Conservation (phyloP, 2,329 filamentous ascomycete genomes). For the Epichloe brachyelytri region DNA sequence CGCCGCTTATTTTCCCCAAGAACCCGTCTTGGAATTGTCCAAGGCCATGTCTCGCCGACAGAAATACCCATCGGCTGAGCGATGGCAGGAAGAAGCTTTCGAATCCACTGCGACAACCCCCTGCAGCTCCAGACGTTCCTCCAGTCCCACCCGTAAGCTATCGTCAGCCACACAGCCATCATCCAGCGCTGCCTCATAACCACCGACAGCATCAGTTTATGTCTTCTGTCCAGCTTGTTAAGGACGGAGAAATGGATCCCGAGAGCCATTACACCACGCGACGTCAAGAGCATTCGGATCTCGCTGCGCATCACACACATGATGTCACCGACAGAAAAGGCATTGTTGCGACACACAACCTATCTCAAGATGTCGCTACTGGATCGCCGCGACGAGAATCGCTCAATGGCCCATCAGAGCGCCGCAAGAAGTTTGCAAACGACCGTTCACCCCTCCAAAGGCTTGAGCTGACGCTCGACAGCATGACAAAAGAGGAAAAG, state of each 20-base stretch:
- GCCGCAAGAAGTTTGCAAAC: constrained; percentile 53
- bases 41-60: constrained; percentile 6
- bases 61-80: constrained; percentile 17
- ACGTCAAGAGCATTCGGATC: constrained; percentile 3
- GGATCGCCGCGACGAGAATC: constrained; percentile 25
- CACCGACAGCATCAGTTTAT: background rate
- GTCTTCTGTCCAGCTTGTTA: background rate
- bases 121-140: constrained; percentile 48
- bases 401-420: constrained; percentile 25
- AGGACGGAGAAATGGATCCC: constrained; percentile 13
- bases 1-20: constrained; percentile 11
- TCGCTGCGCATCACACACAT: constrained; percentile 8
- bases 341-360: constrained; percentile 5
- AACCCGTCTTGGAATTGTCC: constrained; percentile 23
- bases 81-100: constrained; percentile 20
- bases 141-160: constrained; percentile 46
- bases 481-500: constrained; percentile 93
- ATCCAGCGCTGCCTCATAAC: constrained; percentile 14
- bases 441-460: constrained; percentile 87
- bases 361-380: constrained; percentile 10
- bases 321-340: constrained; percentile 13
- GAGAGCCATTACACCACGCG: constrained; percentile 15
- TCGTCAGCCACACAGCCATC: constrained; percentile 30
- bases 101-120: constrained; percentile 21
- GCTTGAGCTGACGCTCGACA: constrained; percentile 79